Base-by-base conservation (phyloP, 306 rosid genomes). In the Clitoria ternatea region DNA sequence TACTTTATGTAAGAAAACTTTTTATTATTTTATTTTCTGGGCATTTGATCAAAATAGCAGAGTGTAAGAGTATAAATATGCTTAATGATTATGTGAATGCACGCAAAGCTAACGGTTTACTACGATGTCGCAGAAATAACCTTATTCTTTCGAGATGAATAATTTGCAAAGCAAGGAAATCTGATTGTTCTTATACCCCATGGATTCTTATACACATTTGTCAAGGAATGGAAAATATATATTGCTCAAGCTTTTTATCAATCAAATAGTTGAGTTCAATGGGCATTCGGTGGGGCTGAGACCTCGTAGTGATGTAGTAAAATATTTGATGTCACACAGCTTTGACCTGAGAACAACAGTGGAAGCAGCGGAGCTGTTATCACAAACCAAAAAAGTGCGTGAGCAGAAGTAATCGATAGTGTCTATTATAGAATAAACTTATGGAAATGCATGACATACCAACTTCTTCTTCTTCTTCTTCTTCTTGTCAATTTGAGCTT, bases 401-500 rank as follows among this genome's bases (percentile, higher is more conserved):
- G 9, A 66, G 49, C 56, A 29, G 50, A 73, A 73, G 35, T 14
- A 44, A 42, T 47, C 7, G 5, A 56, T 9, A 32, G 2, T 35
- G 19, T 35, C 7, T 4, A 72, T 7, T 4, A 72, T 7, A 69
- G 23, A 65, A 48, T 22, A 73, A 2, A 12, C 23, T 57, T 19
- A 27, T 7, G 14, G 32, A 59, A 42, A 50, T 32, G 55, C 18
- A 57, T 23, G 57, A 74, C 89, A 1, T 91, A 94, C 97, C 83
- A 89, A 52, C 68, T 77, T 89, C 74, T 80, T 89, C 77, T 81
- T 88, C 74, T 80, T 89, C 77, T 81, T 88, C 75, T 86, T 91
- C 77, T 87, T 94, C 78, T 89, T 88, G 35, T 91, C 97, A 70
- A 91, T 42, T 76, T 60, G 78, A 67, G 77, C 81, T 48, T 81